Evolutionary conservation across 108 stramenopile genomes (phyloP).

Genomic region (Cyclotella baltica): DNA sequence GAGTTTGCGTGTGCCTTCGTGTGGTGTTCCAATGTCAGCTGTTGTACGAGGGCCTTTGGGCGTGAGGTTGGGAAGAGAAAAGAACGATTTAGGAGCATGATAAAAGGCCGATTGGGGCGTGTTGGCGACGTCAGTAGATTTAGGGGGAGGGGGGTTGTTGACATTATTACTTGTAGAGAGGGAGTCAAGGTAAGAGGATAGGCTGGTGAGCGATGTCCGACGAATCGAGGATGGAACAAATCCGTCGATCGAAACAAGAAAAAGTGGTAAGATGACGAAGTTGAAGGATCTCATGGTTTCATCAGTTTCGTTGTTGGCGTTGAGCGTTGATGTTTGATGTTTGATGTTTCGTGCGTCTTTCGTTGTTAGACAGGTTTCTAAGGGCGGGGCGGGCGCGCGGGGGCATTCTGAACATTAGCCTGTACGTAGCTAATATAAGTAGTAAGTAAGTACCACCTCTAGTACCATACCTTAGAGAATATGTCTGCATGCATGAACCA

Average conservation of each 20-base stretch:
- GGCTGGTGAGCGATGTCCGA: neutral
- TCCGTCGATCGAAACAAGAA: neutral
- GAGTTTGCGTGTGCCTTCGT: conserved; percentile 55
- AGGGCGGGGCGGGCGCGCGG: too few species aligned
- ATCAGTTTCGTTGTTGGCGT: too few species aligned
- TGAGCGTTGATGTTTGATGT: too few species aligned
- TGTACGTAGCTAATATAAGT: too few species aligned
- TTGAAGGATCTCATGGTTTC: neutral
- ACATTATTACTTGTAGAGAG: neutral
- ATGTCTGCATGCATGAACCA: too few species aligned
- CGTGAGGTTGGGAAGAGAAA: conserved; percentile 49
- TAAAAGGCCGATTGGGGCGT: neutral
- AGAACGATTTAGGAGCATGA: conserved; percentile 34
- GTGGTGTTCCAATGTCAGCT: conserved; percentile 61
- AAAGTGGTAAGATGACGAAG: neutral
- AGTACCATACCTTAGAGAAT: too few species aligned
- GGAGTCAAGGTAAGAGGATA: conserved; percentile 5
- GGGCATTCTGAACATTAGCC: too few species aligned
- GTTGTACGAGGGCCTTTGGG: conserved; percentile 62
- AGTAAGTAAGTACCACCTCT: too few species aligned
- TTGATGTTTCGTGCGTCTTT: too few species aligned
- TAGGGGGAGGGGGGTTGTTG: neutral
- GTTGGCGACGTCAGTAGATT: neutral
- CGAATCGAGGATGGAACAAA: neutral
- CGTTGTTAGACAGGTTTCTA: too few species aligned